These are phyloP conservation scores for Coniochaeta pulveracea DNA, from an alignment of 2,329 filamentous ascomycete species.

Conservation along the genomic window DNA sequence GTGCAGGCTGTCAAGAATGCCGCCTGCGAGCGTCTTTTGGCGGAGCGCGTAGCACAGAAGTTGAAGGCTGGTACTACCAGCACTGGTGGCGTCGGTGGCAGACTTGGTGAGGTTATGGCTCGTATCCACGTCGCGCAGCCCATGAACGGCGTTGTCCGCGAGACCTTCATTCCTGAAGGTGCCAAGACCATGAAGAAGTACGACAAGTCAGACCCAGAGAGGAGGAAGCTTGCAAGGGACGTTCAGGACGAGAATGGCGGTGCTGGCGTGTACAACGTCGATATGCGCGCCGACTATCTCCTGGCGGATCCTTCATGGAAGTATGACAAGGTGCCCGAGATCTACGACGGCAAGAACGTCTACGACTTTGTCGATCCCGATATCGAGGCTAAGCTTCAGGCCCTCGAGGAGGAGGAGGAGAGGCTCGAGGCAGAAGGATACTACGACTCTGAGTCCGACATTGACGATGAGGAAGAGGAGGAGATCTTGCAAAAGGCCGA, in stretches of 20 bases:
- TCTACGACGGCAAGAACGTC: slow-evolving; percentile 92
- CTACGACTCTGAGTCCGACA: slow-evolving; percentile 75
- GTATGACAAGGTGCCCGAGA: slow-evolving; percentile 85
- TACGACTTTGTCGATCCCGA: slow-evolving; percentile 96
- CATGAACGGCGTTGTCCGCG: slow-evolving; percentile 64
- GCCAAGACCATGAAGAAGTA: slow-evolving; percentile 76
- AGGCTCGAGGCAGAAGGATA: slow-evolving; percentile 82
- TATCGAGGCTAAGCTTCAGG: slow-evolving; percentile 84
- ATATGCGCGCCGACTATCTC: slow-evolving; percentile 79
- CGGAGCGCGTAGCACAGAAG: slow-evolving; percentile 89
- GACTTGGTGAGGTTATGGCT: slow-evolving; percentile 81
- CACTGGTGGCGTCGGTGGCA: slow-evolving; percentile 64
- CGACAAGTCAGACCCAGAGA: slow-evolving; percentile 79
- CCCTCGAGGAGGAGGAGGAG: slow-evolving; percentile 92
- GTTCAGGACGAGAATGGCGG: slow-evolving; percentile 87
- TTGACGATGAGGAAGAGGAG: slow-evolving; percentile 81
- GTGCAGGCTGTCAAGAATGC: slow-evolving; percentile 93
- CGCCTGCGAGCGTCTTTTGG: slow-evolving; percentile 84
- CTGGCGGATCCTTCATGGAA: slow-evolving; percentile 90
- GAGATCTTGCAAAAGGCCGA: slow-evolving; percentile 87
- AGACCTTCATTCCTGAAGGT: slow-evolving; percentile 82
- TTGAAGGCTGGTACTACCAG: slow-evolving; percentile 79
- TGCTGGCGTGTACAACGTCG: slow-evolving; percentile 90
- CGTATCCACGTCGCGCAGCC: slow-evolving; percentile 97
- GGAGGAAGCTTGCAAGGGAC: slow-evolving; percentile 71